These are phyloP conservation scores for Albizia julibrissin DNA, from an alignment of 306 rosid genomes.

Conservation along the genomic window DNA sequence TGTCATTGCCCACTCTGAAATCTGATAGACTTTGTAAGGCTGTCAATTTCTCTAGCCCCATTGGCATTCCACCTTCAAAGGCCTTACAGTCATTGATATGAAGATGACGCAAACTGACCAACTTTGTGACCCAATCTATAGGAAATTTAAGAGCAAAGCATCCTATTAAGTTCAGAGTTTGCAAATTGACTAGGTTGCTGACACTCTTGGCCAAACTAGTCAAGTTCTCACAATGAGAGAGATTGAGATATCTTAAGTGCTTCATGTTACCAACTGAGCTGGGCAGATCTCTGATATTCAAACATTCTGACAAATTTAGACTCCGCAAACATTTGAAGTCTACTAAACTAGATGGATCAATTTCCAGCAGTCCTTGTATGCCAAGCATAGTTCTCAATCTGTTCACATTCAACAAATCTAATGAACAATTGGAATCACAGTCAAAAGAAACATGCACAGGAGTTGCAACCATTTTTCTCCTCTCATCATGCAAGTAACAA, in stretches of 20 bases:
- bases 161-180: conserved; percentile 20
- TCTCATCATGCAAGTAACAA: background rate
- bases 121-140: background rate
- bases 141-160: background rate
- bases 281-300: background rate
- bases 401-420: background rate
- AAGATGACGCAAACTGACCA: conserved; percentile 1
- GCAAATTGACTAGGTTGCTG: background rate
- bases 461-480: background rate
- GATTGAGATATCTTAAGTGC: conserved; percentile 26
- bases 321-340: background rate
- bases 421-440: background rate
- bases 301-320: background rate
- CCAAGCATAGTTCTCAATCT: background rate
- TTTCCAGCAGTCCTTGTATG: background rate
- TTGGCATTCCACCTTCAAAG: background rate
- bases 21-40: background rate
- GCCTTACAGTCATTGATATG: background rate
- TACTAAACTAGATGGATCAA: background rate
- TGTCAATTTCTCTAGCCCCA: background rate
- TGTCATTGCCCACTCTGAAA: background rate
- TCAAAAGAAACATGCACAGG: background rate
- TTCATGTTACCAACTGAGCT: background rate
- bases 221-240: background rate
- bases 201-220: background rate